Evolutionary conservation across 208 protist genomes (phyloP), one percentile per base, ranked within the genome.

Genomic region (Trypanosoma avium): DNA sequence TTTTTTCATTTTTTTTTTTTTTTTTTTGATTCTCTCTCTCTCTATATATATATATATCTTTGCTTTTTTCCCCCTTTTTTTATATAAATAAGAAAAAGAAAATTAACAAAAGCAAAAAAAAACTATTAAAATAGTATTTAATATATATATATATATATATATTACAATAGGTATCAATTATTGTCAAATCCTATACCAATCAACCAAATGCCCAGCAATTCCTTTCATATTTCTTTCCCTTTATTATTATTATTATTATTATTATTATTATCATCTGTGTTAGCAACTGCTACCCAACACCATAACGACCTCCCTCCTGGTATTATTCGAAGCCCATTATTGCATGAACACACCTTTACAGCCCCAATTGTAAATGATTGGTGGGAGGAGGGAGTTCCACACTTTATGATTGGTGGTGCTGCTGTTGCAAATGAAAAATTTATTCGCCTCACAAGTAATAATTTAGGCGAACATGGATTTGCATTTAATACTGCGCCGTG

Each of bases 381-480:
- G 89, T 95, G 89, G 89, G 77, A 92, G 50, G 89, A 91, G 56
- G 89, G 89, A 3, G 79, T 95, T 0, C 86, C 89, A 8, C 84
- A 95, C 59, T 95, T 80, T 70, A 89, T 92, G 81, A 83, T 95
- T 59, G 86, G 89, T 17, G 89, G 86, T 7, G 82, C 79, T 17
- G 77, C 89, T 35, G 76, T 93, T 13, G 84, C 85, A 0, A 93
- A 82, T 38, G 84, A 89, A 53, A 78, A 85, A n/a, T 91, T 90
- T 48, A 52, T 95, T 57, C 81, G 89, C 4, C 77, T 95, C 32
- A 91, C 89, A 13, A 78, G 74, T 0, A 76, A 90, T 48, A 82
- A 78, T 40, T 75, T 88, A 5, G 80, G 84, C 35, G 75, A 86
- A 50, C 70, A 84, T 59, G 89, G 89, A 26, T 95, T 88, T 59